Base-by-base conservation (phyloP, 768 basidiomycete species). In the Pleurotus tuoliensis region DNA sequence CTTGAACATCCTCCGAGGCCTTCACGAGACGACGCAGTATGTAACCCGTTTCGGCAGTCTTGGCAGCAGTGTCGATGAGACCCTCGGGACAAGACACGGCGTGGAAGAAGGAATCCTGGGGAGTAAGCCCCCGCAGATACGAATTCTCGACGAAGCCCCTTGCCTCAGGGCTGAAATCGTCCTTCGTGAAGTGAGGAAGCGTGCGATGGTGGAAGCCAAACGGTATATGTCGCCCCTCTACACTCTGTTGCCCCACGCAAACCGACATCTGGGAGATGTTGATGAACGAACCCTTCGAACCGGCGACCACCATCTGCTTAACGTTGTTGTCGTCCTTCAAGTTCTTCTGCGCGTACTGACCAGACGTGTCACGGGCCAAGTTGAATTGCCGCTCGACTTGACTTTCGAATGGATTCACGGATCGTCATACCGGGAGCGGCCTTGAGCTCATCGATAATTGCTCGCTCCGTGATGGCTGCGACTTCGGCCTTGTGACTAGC, bases 11-110 rank as follows among this genome's bases (percentile, higher is more conserved):
- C 71, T 98, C 97, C 62, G 98, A 75, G 0, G 97, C 97, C 73
- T 99, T 99, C 64, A 99, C 96, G 60, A 99, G 79, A 58, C 96
- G 91, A 64, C 96, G 91, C 70, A 98, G 97, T 65, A 98, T 99
- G 70, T 98, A 98, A 62, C 97, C 97, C 0, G 97, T 98, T 74
- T 99, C 97, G 47, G 97, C 97, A 3, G 97, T 99, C 78, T 99
- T 99, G 70, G 98, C 95, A 40, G 97, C 97, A 4, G 97, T 98
- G 80, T 99, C 97, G 65, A 98, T 98, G 52, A 99, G 74, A 79
- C 97, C 97, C 73, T 98, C 97, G 63, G 97, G 92, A 72, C 97
- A 96, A 64, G 96, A 95, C 96, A 98, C 98, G 56, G 97, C 97
- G 71, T 99, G 97, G 86, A 99, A 98, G 82, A 98, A 98, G 20